These are phyloP conservation scores for Wickerhamomyces ciferrii DNA, from an alignment of 805 yeast species.

Conservation along the genomic window DNA sequence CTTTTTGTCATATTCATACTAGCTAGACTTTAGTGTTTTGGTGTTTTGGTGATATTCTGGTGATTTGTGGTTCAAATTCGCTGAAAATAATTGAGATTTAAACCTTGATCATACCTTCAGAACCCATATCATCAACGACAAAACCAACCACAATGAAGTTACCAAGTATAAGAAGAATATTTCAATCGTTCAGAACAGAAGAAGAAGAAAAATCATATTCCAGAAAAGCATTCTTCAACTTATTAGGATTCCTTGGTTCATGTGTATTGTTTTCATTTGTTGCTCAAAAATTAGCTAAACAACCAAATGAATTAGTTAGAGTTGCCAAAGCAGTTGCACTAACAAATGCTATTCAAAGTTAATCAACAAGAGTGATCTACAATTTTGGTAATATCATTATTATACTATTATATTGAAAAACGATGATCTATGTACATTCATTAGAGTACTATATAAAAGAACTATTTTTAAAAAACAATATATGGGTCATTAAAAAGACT, in stretches of 20 bases:
- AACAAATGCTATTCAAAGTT: constrained; percentile 13
- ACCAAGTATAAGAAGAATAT: constrained; percentile 72
- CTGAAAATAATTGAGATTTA: too few relatives aligned
- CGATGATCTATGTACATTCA: neutral
- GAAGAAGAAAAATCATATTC: constrained; percentile 80
- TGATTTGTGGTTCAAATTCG: neutral
- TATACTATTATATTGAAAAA: too few relatives aligned
- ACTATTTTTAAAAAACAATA: too few relatives aligned
- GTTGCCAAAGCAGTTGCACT: constrained; percentile 18
- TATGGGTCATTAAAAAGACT: neutral
- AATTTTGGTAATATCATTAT: too few relatives aligned
- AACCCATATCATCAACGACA: neutral
- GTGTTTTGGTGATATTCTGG: neutral
- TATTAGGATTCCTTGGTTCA: constrained; percentile 75
- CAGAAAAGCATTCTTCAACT: constrained; percentile 69
- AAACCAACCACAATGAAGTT: constrained; percentile 40
- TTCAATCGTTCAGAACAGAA: constrained; percentile 78
- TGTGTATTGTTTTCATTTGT: constrained; percentile 78
- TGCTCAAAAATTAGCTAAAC: constrained; percentile 47
- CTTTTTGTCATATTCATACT: neutral
- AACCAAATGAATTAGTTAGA: constrained; percentile 19
- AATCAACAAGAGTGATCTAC: neutral
- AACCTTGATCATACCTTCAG: too few relatives aligned
- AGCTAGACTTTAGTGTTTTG: too few relatives aligned
- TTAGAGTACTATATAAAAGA: neutral